These are phyloP conservation scores for Sporothrix humicola DNA, from an alignment of 2,329 filamentous ascomycete genomes.

Conservation along the genomic window DNA sequence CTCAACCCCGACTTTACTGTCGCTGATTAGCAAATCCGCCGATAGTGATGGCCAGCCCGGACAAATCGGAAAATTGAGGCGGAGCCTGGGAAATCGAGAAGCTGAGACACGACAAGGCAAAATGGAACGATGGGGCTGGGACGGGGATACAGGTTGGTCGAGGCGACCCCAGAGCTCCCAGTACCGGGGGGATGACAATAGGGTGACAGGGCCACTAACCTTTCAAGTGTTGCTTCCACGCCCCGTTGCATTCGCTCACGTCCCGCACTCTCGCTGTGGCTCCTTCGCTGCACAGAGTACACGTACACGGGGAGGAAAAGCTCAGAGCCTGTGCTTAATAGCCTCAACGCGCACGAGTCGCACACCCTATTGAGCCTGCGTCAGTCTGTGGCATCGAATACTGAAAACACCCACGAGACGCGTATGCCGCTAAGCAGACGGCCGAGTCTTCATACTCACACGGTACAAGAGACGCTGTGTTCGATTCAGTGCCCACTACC, in stretches of 20 bases:
- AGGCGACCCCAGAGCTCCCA: conserved; percentile 4
- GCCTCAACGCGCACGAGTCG: neutral
- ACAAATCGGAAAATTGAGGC: conserved; percentile 17
- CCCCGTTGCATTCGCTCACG: conserved; percentile 28
- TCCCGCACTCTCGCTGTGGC: conserved; percentile 10
- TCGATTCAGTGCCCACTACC: neutral
- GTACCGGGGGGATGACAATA: conserved; percentile 3
- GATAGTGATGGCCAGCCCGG: neutral
- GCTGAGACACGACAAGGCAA: conserved; percentile 10
- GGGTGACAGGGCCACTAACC: conserved; percentile 10
- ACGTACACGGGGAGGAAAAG: neutral
- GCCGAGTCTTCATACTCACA: neutral
- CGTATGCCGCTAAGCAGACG: neutral
- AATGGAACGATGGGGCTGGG: conserved; percentile 20
- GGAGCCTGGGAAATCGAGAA: conserved; percentile 6
- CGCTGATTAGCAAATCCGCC: neutral
- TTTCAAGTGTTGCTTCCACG: conserved; percentile 16
- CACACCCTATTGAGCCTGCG: conserved; percentile 15
- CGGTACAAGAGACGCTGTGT: conserved; percentile 6
- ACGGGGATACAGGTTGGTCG: conserved; percentile 21
- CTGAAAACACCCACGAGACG: neutral
- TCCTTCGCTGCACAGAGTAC: conserved; percentile 14
- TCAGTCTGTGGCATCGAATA: conserved; percentile 17
- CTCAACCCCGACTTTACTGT: neutral
- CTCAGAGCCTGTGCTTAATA: conserved; percentile 7